These are phyloP conservation scores for Phlebiopsis flavidoalba DNA, from an alignment of 768 basidiomycete genomes.

Conservation along the genomic window DNA sequence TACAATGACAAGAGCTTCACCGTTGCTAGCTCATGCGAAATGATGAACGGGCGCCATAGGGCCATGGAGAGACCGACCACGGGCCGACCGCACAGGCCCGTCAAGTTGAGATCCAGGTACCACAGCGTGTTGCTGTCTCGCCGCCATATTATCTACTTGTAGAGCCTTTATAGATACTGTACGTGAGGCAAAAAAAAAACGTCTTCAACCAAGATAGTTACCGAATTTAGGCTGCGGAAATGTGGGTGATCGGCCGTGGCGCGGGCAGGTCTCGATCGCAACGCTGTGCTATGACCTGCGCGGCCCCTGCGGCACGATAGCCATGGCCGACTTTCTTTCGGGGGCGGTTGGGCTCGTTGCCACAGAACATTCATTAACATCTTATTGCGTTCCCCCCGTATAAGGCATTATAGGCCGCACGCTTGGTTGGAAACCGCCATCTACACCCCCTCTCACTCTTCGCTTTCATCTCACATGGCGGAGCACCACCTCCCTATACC, in stretches of 20 bases:
- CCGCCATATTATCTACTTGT: too few relatives aligned
- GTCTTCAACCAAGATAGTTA: not conserved
- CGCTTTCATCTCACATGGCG: conserved; percentile 21
- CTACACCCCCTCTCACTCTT: not conserved
- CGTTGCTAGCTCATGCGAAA: too few relatives aligned
- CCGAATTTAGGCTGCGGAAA: not conserved
- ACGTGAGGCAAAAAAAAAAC: too few relatives aligned
- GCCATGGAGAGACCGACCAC: too few relatives aligned
- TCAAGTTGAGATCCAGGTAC: too few relatives aligned
- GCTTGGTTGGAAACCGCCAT: not conserved
- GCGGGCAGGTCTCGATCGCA: not conserved
- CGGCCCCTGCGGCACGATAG: not conserved
- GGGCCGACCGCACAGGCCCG: too few relatives aligned
- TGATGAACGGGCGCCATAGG: too few relatives aligned
- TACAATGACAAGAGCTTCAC: too few relatives aligned
- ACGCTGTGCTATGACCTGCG: not conserved
- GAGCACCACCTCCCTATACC: conserved; percentile 37
- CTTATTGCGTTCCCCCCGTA: not conserved
- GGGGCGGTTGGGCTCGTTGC: not conserved
- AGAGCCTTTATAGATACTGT: too few relatives aligned
- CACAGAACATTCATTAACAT: not conserved
- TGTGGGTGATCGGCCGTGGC: not conserved
- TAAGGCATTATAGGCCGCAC: not conserved
- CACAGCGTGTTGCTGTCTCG: too few relatives aligned
- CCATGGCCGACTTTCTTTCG: not conserved